Evolutionary conservation across 768 basidiomycete genomes (phyloP).

Genomic region (Fomitopsis serialis): DNA sequence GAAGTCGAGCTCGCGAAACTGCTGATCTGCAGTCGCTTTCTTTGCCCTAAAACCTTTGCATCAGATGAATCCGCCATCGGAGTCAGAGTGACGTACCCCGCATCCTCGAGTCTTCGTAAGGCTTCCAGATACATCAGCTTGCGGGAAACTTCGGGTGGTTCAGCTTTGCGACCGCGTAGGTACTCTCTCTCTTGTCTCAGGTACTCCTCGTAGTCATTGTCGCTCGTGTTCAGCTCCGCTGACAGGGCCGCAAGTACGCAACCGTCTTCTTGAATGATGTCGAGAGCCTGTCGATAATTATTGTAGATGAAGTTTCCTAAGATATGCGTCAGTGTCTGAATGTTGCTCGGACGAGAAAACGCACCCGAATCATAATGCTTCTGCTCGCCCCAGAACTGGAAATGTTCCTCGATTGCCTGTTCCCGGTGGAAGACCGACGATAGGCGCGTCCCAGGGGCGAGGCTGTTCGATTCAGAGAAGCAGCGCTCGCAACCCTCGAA

Average conservation of each 20-base stretch:
- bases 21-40: neutral
- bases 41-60: constrained; percentile 4
- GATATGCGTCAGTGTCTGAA: neutral
- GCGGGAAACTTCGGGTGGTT: too few species aligned
- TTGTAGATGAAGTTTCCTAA: constrained; percentile 7
- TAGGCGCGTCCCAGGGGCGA: constrained; percentile 17
- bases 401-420: constrained; percentile 19
- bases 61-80: constrained; percentile 1
- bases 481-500: constrained; percentile 23
- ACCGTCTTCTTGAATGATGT: constrained; percentile 1
- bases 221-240: neutral
- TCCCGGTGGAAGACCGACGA: constrained; percentile 21
- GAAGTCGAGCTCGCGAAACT: too few species aligned
- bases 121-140: too few species aligned
- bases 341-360: neutral
- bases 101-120: too few species aligned
- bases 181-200: constrained; percentile 6
- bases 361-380: constrained; percentile 21
- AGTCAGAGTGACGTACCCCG: neutral
- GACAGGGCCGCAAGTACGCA: neutral
- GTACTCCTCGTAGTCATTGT: constrained; percentile 7
- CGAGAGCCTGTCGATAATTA: constrained; percentile 6
- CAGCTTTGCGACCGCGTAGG: too few species aligned
- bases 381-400: constrained; percentile 16
- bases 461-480: constrained; percentile 15